Evolutionary conservation across 371 early-diverging fungal genomes (phyloP), one percentile per base, ranked within the genome.

Genomic region (Thermomucor indicae-seudaticae): DNA sequence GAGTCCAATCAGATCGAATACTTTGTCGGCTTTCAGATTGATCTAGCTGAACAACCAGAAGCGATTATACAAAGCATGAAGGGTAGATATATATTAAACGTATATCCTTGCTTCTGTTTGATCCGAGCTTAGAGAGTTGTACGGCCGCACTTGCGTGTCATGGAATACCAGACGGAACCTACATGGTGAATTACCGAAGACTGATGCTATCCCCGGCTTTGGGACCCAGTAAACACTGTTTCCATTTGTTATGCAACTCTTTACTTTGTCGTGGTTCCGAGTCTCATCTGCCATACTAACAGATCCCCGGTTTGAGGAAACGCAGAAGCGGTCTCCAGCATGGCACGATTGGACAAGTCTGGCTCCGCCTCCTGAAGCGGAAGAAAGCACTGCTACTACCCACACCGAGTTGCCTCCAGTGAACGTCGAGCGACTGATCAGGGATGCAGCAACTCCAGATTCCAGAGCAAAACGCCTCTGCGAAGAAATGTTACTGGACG

Each of bases 21-120:
- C 47, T 85, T 80, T 72, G 83, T 89, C 42, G 89, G 85, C 8
- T 74, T 89, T 43, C 87, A 86, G 58, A 78, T 84, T 1, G 87
- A 87, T 53, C 52, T 87, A 27, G 81, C 86, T 2, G 83, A 82
- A 32, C 86, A 86, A 49, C 85, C 87, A 23, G 78, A 85, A 55
- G 77, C 79, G 7, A 85, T 86, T 47, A 56, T 86, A 27, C 68
- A 74, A 22, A 75, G 75, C 35, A 74, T 81, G 79, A 70, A 68
- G 44, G 60, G 68, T 68, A 41, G 49, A 35, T 42, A 4, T 1
- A n/a, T 24, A 4, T 4, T 25, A 14, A 38, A 40, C 14, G 23
- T 47, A 25, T 53, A 12, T 37, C 44, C 29, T 24, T 43, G 22
- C 31, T 46, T 47, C 38, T 31, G 16, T 31, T 7, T 42, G 29